Percentiles rank a stretch among this genome's conserved stretches.
These are phyloP conservation scores for Toxicodendron radicans DNA, from an alignment of 345 rosid species.

Conservation along the genomic window DNA sequence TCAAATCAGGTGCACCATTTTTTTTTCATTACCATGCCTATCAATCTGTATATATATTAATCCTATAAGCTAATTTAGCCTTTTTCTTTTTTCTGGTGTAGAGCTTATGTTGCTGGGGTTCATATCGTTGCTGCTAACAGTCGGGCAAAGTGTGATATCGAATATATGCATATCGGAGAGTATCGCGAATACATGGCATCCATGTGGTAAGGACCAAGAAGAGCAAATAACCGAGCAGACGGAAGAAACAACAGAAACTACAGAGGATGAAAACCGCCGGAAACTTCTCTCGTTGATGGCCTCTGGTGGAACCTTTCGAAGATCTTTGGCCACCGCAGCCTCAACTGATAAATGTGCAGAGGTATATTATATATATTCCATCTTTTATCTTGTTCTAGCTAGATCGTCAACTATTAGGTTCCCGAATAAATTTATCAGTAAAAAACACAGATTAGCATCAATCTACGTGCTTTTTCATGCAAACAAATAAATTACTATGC, in stretches of 20 bases:
- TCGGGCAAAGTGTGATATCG: conserved; percentile 48
- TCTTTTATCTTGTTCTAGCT: no score
- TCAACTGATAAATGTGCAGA: conserved; percentile 51
- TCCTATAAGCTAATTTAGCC: neutral
- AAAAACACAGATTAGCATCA: neutral
- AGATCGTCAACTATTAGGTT: neutral
- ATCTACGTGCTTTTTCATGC: no score
- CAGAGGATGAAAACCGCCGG: conserved; percentile 40
- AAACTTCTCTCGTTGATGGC: conserved; percentile 38
- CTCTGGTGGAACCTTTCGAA: conserved; percentile 37
- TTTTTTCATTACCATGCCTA: neutral
- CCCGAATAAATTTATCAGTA: neutral
- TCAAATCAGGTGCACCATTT: conserved; percentile 65
- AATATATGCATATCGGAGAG: conserved; percentile 58
- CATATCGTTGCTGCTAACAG: conserved; percentile 74
- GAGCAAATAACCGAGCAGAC: neutral
- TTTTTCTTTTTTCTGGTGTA: conserved; percentile 18
- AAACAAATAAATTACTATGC: no score
- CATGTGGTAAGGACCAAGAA: conserved; percentile 41
- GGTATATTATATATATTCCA: conserved; percentile 22
- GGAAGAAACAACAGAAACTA: neutral
- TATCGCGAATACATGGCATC: conserved; percentile 64
- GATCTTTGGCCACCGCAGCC: conserved; percentile 48
- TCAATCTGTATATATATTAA: neutral
- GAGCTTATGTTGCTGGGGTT: conserved; percentile 94